Evolutionary conservation across 2,329 filamentous ascomycete species (phyloP).

Genomic region (Oidium heveae): DNA sequence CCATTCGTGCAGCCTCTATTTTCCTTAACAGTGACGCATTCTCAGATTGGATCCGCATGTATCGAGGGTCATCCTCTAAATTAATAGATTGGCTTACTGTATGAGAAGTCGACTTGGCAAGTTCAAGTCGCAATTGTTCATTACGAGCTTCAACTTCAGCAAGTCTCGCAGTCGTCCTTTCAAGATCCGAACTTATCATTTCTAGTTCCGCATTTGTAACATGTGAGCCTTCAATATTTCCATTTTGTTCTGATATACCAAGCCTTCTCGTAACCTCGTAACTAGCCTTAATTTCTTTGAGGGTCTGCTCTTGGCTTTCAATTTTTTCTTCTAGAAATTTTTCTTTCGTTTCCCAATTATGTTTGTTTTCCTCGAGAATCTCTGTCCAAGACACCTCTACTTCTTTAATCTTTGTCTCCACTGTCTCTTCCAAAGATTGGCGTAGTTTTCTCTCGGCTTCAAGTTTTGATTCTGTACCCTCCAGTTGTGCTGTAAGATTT

Average conservation of each 20-base stretch:
- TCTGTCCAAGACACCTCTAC: slow-evolving; percentile 76
- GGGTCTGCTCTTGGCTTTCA: slow-evolving; percentile 71
- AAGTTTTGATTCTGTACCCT: slow-evolving; percentile 58
- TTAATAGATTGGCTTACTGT: slow-evolving; percentile 29
- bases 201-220: slow-evolving; percentile 79
- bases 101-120: slow-evolving; percentile 68
- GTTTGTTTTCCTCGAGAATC: slow-evolving; percentile 75
- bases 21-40: slow-evolving; percentile 82
- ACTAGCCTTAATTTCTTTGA: slow-evolving; percentile 89
- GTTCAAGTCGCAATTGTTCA: slow-evolving; percentile 70
- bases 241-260: slow-evolving; percentile 40
- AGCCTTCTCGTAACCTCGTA: slow-evolving; percentile 90
- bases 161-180: slow-evolving; percentile 63
- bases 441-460: slow-evolving; percentile 50
- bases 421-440: slow-evolving; percentile 48
- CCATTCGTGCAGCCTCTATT: slow-evolving; percentile 58
- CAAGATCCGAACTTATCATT: slow-evolving; percentile 74
- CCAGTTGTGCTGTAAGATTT: slow-evolving; percentile 54
- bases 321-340: slow-evolving; percentile 76
- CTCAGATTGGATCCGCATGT: slow-evolving; percentile 70
- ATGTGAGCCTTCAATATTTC: slow-evolving; percentile 29
- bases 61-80: slow-evolving; percentile 72
- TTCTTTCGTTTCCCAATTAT: slow-evolving; percentile 92
- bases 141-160: slow-evolving; percentile 86
- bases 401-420: slow-evolving; percentile 65